These are phyloP conservation scores for Tieghemiomyces parasiticus DNA, from an alignment of 192 early-diverging fungal species.

Conservation along the genomic window DNA sequence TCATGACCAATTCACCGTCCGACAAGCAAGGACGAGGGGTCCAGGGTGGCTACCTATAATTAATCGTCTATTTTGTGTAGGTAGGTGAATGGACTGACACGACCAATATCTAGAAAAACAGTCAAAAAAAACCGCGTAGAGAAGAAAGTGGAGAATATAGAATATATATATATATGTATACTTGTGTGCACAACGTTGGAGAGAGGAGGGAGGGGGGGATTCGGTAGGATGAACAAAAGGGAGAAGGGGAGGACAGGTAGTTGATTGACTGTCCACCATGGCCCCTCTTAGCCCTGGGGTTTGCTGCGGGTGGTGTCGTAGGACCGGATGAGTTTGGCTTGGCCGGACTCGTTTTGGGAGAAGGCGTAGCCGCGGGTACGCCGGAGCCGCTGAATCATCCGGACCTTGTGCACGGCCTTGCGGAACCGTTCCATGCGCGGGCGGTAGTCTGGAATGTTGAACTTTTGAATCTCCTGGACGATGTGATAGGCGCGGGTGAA, in stretches of 20 bases:
- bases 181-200: too few species aligned
- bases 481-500: slow-evolving; percentile 79
- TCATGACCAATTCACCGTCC: too few species aligned
- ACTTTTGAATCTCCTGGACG: slow-evolving; percentile 98
- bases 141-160: neutral
- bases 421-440: slow-evolving; percentile 97
- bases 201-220: neutral
- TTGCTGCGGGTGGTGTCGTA: slow-evolving; percentile 62
- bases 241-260: neutral
- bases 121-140: neutral
- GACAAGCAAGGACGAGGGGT: too few species aligned
- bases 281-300: slow-evolving; percentile 39
- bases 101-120: neutral
- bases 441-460: slow-evolving; percentile 96
- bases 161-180: neutral
- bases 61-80: too few species aligned
- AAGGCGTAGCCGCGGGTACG: slow-evolving; percentile 93
- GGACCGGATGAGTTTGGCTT: slow-evolving; percentile 63
- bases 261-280: too few species aligned
- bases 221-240: neutral
- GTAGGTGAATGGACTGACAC: too few species aligned
- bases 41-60: too few species aligned
- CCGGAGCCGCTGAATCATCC: slow-evolving; percentile 81
- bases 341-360: slow-evolving; percentile 90
- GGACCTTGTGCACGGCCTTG: slow-evolving; percentile 97